Conservation (phyloP, 345 rosid genomes). For the Moringa oleifera region DNA sequence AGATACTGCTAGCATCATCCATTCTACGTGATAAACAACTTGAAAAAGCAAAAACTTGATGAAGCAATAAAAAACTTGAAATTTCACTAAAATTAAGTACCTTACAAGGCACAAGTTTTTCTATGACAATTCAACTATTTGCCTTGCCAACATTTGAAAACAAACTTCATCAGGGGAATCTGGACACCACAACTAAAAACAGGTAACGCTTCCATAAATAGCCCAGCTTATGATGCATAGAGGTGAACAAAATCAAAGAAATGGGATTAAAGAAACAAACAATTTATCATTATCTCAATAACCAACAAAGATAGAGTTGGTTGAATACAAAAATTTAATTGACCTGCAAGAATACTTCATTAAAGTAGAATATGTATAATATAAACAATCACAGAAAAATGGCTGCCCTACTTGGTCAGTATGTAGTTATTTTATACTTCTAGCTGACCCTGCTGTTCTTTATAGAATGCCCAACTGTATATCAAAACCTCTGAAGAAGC, state of each 20-base stretch:
- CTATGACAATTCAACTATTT: too few species aligned
- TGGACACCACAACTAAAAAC: too few species aligned
- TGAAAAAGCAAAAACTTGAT: too few species aligned
- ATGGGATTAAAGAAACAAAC: slow-evolving; percentile 5
- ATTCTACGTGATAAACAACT: too few species aligned
- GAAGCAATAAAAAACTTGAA: too few species aligned
- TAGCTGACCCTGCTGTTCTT: slow-evolving; percentile 26
- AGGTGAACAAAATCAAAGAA: slow-evolving; percentile 16
- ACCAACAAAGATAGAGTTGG: slow-evolving; percentile 30
- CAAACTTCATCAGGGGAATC: too few species aligned
- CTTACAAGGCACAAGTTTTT: too few species aligned
- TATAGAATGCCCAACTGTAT: slow-evolving; percentile 21
- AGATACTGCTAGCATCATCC: too few species aligned
- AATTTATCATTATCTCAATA: slow-evolving; percentile 20
- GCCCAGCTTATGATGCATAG: background rate
- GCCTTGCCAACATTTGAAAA: too few species aligned
- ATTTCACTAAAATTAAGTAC: too few species aligned
- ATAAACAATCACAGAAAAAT: slow-evolving; percentile 45
- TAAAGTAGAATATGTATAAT: slow-evolving; percentile 37
- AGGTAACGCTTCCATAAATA: too few species aligned
- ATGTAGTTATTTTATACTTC: slow-evolving; percentile 42
- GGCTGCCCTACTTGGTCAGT: slow-evolving; percentile 45
- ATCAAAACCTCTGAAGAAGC: slow-evolving; percentile 42
- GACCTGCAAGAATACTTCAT: slow-evolving; percentile 39
- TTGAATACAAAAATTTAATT: slow-evolving; percentile 32